A percentile compares a stretch with the other conserved stretches of the same genome.
These are phyloP conservation scores for Mentha longifolia DNA, from an alignment of 257 asterid species.

Conservation along the genomic window DNA sequence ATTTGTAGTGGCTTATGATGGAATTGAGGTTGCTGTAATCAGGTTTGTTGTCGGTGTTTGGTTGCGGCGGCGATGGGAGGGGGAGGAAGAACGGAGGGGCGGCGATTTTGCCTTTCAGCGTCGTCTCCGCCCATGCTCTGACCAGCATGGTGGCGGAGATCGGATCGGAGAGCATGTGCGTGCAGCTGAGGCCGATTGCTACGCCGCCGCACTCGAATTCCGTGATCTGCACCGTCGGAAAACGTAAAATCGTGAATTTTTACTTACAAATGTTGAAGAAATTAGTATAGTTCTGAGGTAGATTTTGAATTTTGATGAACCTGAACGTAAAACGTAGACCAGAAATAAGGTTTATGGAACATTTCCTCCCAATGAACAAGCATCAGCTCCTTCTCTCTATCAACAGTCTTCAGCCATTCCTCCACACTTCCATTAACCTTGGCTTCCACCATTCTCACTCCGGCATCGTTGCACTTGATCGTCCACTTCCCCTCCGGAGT, in stretches of 20 bases:
- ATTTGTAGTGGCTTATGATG: conserved; percentile 50
- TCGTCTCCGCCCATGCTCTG: conserved; percentile 65
- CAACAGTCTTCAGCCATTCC: conserved; percentile 58
- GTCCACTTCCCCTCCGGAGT: conserved; percentile 51
- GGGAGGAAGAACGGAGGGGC: conserved; percentile 51
- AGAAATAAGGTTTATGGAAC: conserved; percentile 54
- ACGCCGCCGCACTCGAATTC: conserved; percentile 68
- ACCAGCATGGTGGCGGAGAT: conserved; percentile 49
- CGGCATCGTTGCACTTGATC: conserved; percentile 70
- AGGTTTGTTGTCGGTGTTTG: conserved; percentile 14
- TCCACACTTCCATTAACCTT: conserved; percentile 47
- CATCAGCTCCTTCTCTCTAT: conserved; percentile 64
- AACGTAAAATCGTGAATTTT: too few species aligned
- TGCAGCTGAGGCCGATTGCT: conserved; percentile 72
- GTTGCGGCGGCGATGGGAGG: conserved; percentile 38
- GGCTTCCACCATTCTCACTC: conserved; percentile 60
- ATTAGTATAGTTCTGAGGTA: neutral
- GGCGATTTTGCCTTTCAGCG: conserved; percentile 38
- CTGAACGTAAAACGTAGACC: conserved; percentile 72
- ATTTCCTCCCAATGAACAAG: conserved; percentile 69
- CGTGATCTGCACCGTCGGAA: conserved; percentile 44
- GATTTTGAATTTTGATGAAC: conserved; percentile 36
- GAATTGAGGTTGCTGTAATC: neutral
- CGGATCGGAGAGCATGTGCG: conserved; percentile 62
- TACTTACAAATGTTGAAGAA: neutral